Evolutionary conservation across 1,284 basidiomycete species (phyloP).

Genomic region (Melanopsichium pennsylvanicum): DNA sequence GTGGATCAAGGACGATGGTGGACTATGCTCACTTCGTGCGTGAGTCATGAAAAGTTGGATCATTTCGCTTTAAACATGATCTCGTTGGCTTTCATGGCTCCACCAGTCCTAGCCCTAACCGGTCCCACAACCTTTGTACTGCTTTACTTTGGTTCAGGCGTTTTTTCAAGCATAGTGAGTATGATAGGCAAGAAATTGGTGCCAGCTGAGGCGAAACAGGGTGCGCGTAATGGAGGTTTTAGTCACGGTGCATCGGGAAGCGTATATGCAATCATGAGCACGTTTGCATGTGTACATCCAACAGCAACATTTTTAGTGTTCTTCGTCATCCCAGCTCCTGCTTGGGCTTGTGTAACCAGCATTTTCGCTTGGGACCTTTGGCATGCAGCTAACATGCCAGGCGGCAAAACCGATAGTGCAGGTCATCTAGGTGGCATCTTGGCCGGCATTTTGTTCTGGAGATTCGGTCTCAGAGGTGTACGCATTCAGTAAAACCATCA

Average conservation of each 20-base stretch:
- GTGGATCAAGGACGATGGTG: slow-evolving; percentile 78
- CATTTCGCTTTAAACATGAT: slow-evolving; percentile 83
- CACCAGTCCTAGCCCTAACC: slow-evolving; percentile 74
- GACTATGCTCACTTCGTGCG: slow-evolving; percentile 76
- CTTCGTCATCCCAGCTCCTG: slow-evolving; percentile 77
- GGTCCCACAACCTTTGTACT: slow-evolving; percentile 77
- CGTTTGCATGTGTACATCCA: slow-evolving; percentile 77
- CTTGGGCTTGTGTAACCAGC: slow-evolving; percentile 79
- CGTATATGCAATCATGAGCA: slow-evolving; percentile 74
- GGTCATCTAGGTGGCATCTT: slow-evolving; percentile 82
- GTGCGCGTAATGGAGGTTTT: neutral
- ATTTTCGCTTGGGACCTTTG: slow-evolving; percentile 78
- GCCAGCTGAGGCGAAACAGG: neutral
- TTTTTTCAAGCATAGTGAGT: slow-evolving; percentile 68
- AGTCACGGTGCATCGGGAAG: slow-evolving; percentile 67
- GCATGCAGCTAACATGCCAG: slow-evolving; percentile 68
- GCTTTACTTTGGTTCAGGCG: slow-evolving; percentile 75
- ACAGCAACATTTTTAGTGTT: slow-evolving; percentile 78
- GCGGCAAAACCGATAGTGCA: slow-evolving; percentile 72
- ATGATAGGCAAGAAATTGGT: slow-evolving; percentile 70
- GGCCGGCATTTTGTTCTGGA: slow-evolving; percentile 70
- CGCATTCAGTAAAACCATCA: slow-evolving; percentile 5
- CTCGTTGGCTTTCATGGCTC: slow-evolving; percentile 81
- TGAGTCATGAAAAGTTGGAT: slow-evolving; percentile 40
- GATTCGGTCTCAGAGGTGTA: slow-evolving; percentile 19